Evolutionary conservation across 371 early-diverging fungal genomes (phyloP), one percentile per base, ranked within the genome.

Genomic region (Catenaria anguillulae): DNA sequence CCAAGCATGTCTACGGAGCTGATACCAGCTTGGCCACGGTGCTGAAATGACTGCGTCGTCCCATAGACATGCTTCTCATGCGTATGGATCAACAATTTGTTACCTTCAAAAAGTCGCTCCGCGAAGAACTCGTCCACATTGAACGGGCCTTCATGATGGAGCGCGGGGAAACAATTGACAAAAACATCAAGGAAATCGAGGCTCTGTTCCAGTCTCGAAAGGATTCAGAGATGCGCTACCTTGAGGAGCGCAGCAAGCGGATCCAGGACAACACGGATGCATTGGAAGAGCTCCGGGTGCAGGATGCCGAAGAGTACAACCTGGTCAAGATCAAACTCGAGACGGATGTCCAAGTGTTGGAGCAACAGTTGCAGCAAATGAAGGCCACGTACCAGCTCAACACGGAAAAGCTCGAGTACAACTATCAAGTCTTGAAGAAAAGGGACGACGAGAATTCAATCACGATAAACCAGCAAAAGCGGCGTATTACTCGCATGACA

Each of bases 341-440:
- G 64, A 76, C 76, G 12, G 80, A 79, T 54, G 72, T 79, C 1
- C 76, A 77, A 60, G 77, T 77, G n/a, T 67, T 79, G 21, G 78
- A 77, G 68, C 80, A 79, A 63, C 80, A 79, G 66, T 55, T 79
- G 31, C 77, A 77, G 62, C 80, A 77, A 75, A 79, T 77, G 79
- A 66, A 75, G 13, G 79, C 76, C 23, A 79, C 76, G 21, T 77
- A 79, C 56, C 79, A 78, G 63, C 68, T 79, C n/a, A 79, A 79
- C 64, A 75, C 74, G 5, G 80, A 79, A 61, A 79, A 79, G 66
- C 71, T 79, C 24, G 80, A 79, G 64, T 79, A 78, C 68, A 79
- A 79, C 67, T 77, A 69, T 50, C 78, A 78, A 63, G 78, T 79
- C 3, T 64, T 79, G 36, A 79, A 77, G 63, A 79, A 79, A 65